Evolutionary conservation across 768 basidiomycete genomes (phyloP).

Genomic region (Trametes cingulata): DNA sequence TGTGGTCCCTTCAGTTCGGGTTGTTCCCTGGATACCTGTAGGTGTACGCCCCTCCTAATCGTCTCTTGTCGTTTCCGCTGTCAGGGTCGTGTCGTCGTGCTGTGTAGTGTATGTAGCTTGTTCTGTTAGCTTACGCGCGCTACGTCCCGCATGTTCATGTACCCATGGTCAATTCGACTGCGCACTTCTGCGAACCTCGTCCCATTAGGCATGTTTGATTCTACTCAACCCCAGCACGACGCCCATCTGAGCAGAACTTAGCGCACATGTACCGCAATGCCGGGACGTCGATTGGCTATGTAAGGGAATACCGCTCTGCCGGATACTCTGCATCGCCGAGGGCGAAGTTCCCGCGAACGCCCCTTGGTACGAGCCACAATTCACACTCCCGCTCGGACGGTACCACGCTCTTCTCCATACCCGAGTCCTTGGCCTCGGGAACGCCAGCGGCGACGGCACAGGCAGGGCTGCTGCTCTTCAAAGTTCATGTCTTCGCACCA

Average conservation of each 20-base stretch:
- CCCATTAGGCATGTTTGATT: not conserved
- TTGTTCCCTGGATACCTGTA: slow-evolving; percentile 1
- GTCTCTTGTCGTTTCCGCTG: not conserved
- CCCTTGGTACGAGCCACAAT: slow-evolving; percentile 4
- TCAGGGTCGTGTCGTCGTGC: not conserved
- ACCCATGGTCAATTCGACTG: not conserved
- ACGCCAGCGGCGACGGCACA: slow-evolving; percentile 12
- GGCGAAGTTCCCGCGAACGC: slow-evolving; percentile 16
- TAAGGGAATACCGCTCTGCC: not conserved
- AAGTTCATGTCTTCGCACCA: slow-evolving; percentile 11
- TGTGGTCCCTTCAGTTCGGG: slow-evolving; percentile 1
- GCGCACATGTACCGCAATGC: not conserved
- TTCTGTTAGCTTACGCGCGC: slow-evolving; percentile 1
- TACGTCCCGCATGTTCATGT: slow-evolving; percentile 12
- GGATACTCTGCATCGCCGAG: not conserved
- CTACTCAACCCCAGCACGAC: not conserved
- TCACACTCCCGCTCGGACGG: slow-evolving; percentile 12
- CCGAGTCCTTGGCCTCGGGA: slow-evolving; percentile 16
- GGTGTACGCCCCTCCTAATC: slow-evolving; percentile 3
- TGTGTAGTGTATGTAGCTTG: slow-evolving; percentile 10
- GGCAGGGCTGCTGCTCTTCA: not conserved
- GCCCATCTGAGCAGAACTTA: not conserved
- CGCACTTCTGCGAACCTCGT: not conserved
- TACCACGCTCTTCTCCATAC: slow-evolving; percentile 12
- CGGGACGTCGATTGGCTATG: not conserved